Percentiles rank a stretch among this genome's conserved stretches.
These are phyloP conservation scores for Cladosporium velox DNA, from an alignment of 2,329 filamentous ascomycete genomes.

Conservation along the genomic window DNA sequence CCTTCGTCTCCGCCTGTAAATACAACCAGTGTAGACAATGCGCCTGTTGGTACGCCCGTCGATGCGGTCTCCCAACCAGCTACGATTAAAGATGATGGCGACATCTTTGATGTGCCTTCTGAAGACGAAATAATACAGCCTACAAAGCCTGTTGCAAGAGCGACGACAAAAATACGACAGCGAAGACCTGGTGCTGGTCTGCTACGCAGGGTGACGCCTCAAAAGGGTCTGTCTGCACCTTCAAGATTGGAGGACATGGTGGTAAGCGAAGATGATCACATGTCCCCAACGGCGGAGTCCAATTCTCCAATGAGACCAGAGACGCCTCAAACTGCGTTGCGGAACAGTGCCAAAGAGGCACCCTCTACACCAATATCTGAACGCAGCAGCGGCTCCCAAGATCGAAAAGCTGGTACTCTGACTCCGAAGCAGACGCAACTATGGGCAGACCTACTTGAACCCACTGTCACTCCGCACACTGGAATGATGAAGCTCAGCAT, in stretches of 20 bases:
- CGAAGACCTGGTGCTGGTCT: slow-evolving; percentile 23
- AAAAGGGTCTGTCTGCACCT: slow-evolving; percentile 34
- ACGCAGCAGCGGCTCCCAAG: background rate
- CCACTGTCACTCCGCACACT: slow-evolving; percentile 7
- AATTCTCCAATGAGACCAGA: slow-evolving; percentile 24
- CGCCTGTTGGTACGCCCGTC: background rate
- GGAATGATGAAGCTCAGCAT: slow-evolving; percentile 18
- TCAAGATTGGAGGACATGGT: slow-evolving; percentile 36
- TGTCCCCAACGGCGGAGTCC: slow-evolving; percentile 20
- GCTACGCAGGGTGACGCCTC: slow-evolving; percentile 25
- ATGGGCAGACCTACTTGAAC: slow-evolving; percentile 29
- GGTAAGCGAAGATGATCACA: slow-evolving; percentile 24
- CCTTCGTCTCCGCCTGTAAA: background rate
- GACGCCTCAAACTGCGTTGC: slow-evolving; percentile 25
- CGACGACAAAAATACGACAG: slow-evolving; percentile 6
- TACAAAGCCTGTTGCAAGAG: background rate
- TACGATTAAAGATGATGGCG: background rate
- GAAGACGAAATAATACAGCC: slow-evolving; percentile 22
- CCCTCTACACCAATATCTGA: slow-evolving; percentile 21
- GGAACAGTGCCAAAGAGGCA: background rate
- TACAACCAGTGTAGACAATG: background rate
- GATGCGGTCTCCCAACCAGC: background rate
- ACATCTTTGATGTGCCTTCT: slow-evolving; percentile 30
- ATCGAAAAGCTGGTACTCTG: slow-evolving; percentile 18
- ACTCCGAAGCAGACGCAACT: slow-evolving; percentile 38